Conservation (phyloP, 805 yeast genomes). For the Candida hispaniensis region DNA sequence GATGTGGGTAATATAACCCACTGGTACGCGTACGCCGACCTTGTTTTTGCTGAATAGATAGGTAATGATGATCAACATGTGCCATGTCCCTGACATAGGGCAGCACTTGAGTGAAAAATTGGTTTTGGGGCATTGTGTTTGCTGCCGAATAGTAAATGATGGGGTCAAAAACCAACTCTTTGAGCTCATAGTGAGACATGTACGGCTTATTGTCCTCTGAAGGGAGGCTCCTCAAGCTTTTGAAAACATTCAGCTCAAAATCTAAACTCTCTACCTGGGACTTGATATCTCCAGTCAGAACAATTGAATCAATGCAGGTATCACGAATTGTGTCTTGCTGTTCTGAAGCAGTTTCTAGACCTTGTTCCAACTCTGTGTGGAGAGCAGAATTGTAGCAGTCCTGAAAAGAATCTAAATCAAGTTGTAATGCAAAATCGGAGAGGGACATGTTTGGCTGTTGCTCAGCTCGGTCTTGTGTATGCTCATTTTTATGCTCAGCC, state of each 20-base stretch:
- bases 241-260: conserved; percentile 7
- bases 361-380: conserved; percentile 5
- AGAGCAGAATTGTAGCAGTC: neutral
- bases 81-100: conserved; percentile 28
- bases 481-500: neutral
- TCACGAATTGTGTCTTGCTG: too few relatives aligned
- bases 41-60: too few relatives aligned
- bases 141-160: conserved; percentile 3
- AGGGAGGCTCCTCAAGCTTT: conserved; percentile 14
- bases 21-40: too few relatives aligned
- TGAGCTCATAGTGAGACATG: conserved; percentile 14
- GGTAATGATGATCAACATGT: too few relatives aligned
- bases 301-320: conserved; percentile 17
- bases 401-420: neutral
- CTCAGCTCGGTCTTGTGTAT: too few relatives aligned
- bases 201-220: neutral
- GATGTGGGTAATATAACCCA: too few relatives aligned
- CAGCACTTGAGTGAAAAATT: conserved; percentile 21
- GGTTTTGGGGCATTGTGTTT: conserved; percentile 1
- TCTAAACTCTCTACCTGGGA: conserved; percentile 7
- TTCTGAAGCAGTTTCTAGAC: too few relatives aligned
- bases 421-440: too few relatives aligned
- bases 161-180: neutral
- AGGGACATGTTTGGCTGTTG: too few relatives aligned
- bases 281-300: conserved; percentile 22